Conservation (phyloP, 257 asterid genomes). For the Avicennia marina region DNA sequence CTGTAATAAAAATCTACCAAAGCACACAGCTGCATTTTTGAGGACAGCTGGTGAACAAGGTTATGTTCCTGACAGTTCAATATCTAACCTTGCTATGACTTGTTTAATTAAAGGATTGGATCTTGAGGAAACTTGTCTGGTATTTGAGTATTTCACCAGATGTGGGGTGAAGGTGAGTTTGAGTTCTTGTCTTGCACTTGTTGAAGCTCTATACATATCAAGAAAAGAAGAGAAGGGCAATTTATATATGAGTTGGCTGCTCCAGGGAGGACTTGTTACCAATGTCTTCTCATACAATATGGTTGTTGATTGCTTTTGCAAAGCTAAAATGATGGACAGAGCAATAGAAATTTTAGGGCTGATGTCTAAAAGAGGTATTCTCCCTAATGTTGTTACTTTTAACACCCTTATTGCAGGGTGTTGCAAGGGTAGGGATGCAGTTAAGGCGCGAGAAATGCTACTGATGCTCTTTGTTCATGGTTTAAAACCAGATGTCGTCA, state of each 20-base stretch:
- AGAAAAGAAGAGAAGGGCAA: slow-evolving; percentile 55
- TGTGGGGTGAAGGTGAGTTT: slow-evolving; percentile 49
- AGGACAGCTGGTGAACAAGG: slow-evolving; percentile 42
- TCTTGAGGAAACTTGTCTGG: slow-evolving; percentile 52
- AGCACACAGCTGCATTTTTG: slow-evolving; percentile 45
- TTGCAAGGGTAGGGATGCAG: slow-evolving; percentile 51
- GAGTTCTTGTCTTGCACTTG: slow-evolving; percentile 45
- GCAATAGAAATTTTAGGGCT: slow-evolving; percentile 48
- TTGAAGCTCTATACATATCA: slow-evolving; percentile 51
- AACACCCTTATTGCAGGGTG: slow-evolving; percentile 76
- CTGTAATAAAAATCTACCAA: slow-evolving; percentile 42
- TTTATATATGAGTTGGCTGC: slow-evolving; percentile 43
- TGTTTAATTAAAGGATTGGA: slow-evolving; percentile 65
- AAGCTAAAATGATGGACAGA: slow-evolving; percentile 55
- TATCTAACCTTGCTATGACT: slow-evolving; percentile 47
- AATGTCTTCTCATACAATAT: slow-evolving; percentile 56
- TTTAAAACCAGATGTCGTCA: slow-evolving; percentile 64
- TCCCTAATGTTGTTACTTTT: slow-evolving; percentile 65
- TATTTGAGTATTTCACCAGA: slow-evolving; percentile 48
- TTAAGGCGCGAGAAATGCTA: slow-evolving; percentile 48
- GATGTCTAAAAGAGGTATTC: slow-evolving; percentile 51
- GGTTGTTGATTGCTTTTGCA: slow-evolving; percentile 84
- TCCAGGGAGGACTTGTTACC: slow-evolving; percentile 39
- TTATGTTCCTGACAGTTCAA: slow-evolving; percentile 56
- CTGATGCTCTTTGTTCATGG: slow-evolving; percentile 51